Percentiles rank a stretch among this genome's conserved stretches.
Evolutionary conservation across 495 filamentous ascomycete genomes (phyloP).

Genomic region (Hyaloscypha bicolor): DNA sequence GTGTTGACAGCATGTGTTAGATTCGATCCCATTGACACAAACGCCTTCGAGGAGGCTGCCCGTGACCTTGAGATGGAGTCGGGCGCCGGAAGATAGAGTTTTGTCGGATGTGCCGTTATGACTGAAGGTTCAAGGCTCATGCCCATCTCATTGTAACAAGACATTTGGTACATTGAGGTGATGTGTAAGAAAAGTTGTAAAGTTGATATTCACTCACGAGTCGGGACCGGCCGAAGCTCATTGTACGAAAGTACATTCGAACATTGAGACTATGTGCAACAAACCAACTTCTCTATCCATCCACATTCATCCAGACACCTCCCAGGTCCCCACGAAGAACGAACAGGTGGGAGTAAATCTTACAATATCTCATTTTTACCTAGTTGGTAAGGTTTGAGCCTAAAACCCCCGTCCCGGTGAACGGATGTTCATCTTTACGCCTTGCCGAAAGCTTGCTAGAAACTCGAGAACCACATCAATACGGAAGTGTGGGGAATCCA

Average conservation of each 20-base stretch:
- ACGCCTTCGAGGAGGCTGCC: conserved; percentile 3
- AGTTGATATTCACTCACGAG: not conserved
- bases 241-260: not conserved
- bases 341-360: too few relatives aligned
- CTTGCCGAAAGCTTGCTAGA: too few relatives aligned
- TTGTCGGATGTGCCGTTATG: not conserved
- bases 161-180: not conserved
- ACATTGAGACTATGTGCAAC: not conserved
- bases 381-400: too few relatives aligned
- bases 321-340: too few relatives aligned
- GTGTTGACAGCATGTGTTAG: not conserved
- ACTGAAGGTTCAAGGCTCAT: not conserved
- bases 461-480: too few relatives aligned
- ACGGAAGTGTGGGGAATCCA: too few relatives aligned
- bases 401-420: too few relatives aligned
- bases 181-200: not conserved
- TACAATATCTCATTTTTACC: too few relatives aligned
- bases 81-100: not conserved
- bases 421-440: too few relatives aligned
- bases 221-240: not conserved
- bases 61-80: not conserved
- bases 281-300: not conserved
- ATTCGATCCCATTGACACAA: conserved; percentile 23
- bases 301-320: too few relatives aligned
- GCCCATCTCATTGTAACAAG: not conserved